Base-by-base conservation (phyloP, 805 yeast species). In the Kurtzmaniella fragi region DNA sequence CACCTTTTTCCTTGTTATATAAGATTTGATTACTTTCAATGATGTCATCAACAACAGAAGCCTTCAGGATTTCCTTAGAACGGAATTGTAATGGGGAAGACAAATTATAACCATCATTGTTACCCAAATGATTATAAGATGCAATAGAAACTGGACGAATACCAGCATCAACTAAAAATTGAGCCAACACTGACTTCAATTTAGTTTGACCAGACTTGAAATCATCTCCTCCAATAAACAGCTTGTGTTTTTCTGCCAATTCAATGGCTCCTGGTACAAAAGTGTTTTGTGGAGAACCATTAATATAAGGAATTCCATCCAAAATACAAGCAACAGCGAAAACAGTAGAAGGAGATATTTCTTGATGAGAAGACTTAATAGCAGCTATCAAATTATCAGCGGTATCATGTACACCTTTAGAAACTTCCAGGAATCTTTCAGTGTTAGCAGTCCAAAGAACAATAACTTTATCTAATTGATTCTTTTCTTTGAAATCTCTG, bases 371-470 rank as follows among this genome's bases (percentile, higher is more conserved):
- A 28, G 60, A 60, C 66, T 87, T 88, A 62, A 90, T 80, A 14
- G 96, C 59, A 37, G 71, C 64, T 49, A 90, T 49, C 57, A 90
- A 69, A 64, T 85, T 84, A 30, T 84, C 95, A 38, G 88, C 80
- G 20, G 91, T 85, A 62, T 90, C 97, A 58, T 90, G 89, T 47
- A 91, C 87, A 43, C 95, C 93, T 4, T 72, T 69, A 32, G 80
- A 64, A 32, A 91, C 57, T 31, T 84, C 90, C 32, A 95, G 78
- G 61, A 84, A 89, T 60, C 97, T 81, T 70, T 90, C 98, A 40
- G 98, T 90, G 70, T 90, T 91, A 41, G 98, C 98, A 33, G 96
- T 89, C 98, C 98, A 90, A 56, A 90, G 73, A 34, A 91, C 85
- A 57, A 90, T 79, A 40, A 91, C 95, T 60, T 83, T 84, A 63